phyloP scores from a whole-genome alignment of 768 basidiomycete genomes.

The Mycena polygramma region DNA sequence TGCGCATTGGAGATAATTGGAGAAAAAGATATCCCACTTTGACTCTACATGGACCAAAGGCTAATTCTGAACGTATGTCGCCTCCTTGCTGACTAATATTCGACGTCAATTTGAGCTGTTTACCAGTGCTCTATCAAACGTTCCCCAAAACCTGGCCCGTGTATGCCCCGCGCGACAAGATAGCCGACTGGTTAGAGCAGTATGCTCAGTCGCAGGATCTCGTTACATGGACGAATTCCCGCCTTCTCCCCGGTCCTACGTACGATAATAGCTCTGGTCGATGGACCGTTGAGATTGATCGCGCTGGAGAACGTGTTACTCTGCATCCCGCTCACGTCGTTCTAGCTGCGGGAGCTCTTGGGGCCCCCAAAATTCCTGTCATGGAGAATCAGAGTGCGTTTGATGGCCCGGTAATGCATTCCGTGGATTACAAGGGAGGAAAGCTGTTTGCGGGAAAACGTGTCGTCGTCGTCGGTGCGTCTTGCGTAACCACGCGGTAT shows the following conservation, averaged over 20 bases:
- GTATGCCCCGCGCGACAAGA: slow-evolving; percentile 56
- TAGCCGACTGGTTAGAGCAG: slow-evolving; percentile 59
- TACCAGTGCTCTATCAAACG: slow-evolving; percentile 53
- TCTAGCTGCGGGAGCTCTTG: slow-evolving; percentile 53
- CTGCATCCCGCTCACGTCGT: slow-evolving; percentile 56
- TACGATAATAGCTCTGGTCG: slow-evolving; percentile 45
- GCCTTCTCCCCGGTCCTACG: slow-evolving; percentile 44
- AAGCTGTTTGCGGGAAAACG: slow-evolving; percentile 47
- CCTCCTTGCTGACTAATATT: no score
- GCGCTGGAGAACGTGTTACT: slow-evolving; percentile 42
- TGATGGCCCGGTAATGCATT: slow-evolving; percentile 48
- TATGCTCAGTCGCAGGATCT: slow-evolving; percentile 57
- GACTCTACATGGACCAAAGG: slow-evolving; percentile 55
- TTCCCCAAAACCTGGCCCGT: slow-evolving; percentile 55
- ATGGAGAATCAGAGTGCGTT: slow-evolving; percentile 44
- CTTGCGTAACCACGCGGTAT: no score
- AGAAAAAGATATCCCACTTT: slow-evolving; percentile 57
- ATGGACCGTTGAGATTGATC: slow-evolving; percentile 51
- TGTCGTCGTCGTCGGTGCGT: slow-evolving; percentile 52
- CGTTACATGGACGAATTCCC: slow-evolving; percentile 54
- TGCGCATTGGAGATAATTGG: slow-evolving; percentile 57
- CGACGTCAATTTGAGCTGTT: not conserved
- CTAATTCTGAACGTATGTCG: slow-evolving; percentile 36
- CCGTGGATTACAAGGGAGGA: slow-evolving; percentile 45
- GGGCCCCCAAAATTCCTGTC: slow-evolving; percentile 47